Conservation (phyloP, 495 filamentous ascomycete species). For the Penicillium turbatum region DNA sequence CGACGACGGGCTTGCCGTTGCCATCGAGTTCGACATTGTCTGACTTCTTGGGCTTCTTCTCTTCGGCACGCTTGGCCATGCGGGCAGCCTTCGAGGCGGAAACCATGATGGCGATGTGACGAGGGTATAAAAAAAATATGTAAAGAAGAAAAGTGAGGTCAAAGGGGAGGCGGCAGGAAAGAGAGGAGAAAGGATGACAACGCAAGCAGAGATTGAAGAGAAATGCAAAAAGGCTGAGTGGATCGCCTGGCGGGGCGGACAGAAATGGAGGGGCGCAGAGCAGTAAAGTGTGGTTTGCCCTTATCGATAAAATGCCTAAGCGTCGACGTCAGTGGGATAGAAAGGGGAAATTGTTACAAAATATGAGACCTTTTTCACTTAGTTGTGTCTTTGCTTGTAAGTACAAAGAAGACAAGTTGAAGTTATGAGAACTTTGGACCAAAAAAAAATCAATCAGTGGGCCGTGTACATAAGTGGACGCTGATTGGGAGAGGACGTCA, state of each 20-base stretch:
- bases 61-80: slow-evolving; percentile 85
- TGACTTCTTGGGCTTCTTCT: slow-evolving; percentile 69
- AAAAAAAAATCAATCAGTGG: slow-evolving; percentile 36
- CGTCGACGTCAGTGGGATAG: slow-evolving; percentile 10
- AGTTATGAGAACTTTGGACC: background rate
- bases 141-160: slow-evolving; percentile 3
- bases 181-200: slow-evolving; percentile 14
- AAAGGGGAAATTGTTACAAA: slow-evolving; percentile 4
- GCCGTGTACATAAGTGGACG: slow-evolving; percentile 6
- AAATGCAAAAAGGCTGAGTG: slow-evolving; percentile 40
- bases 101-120: slow-evolving; percentile 48
- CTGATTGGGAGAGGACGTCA: slow-evolving; percentile 33
- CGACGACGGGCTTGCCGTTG: slow-evolving; percentile 53
- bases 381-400: background rate
- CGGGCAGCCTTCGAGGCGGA: slow-evolving; percentile 98
- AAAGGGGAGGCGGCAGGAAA: slow-evolving; percentile 9
- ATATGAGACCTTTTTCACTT: background rate
- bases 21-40: slow-evolving; percentile 56
- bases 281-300: slow-evolving; percentile 35
- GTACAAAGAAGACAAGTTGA: background rate
- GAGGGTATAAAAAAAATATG: slow-evolving; percentile 12
- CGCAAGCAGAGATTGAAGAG: slow-evolving; percentile 33
- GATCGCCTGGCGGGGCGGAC: slow-evolving; percentile 41
- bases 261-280: slow-evolving; percentile 33
- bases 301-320: slow-evolving; percentile 40